A percentile compares a stretch with the other conserved stretches of the same genome.
Evolutionary conservation across 148 eudicot genomes (phyloP).

Genomic region (Silene uniflora): DNA sequence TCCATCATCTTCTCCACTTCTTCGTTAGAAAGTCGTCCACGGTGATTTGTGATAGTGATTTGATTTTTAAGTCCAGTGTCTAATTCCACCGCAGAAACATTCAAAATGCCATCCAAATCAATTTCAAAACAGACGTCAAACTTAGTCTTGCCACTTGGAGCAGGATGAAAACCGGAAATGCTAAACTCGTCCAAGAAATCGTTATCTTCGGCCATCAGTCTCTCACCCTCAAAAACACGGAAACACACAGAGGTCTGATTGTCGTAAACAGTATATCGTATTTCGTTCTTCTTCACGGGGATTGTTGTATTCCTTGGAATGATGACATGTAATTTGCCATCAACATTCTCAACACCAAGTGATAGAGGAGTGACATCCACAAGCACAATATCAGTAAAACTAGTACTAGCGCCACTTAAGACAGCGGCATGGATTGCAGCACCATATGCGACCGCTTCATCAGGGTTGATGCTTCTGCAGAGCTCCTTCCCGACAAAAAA

Average conservation of each 20-base stretch:
- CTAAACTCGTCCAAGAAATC: not conserved
- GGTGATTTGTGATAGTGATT: constrained; percentile 22
- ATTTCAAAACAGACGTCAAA: constrained; percentile 18
- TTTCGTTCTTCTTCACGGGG: not conserved
- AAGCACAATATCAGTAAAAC: not conserved
- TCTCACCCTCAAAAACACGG: constrained; percentile 22
- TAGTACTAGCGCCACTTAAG: not conserved
- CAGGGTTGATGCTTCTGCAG: constrained; percentile 3
- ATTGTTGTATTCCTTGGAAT: not conserved
- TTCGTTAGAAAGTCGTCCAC: constrained; percentile 9
- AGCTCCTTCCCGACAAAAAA: constrained; percentile 5
- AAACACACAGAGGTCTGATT: not conserved
- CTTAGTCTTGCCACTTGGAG: not conserved
- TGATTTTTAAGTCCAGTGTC: constrained; percentile 18
- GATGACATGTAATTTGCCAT: not conserved
- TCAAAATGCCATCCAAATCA: constrained; percentile 22
- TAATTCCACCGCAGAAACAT: constrained; percentile 8
- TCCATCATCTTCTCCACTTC: not conserved
- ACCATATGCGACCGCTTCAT: constrained; percentile 14
- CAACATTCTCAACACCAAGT: not conserved
- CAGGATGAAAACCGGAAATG: constrained; percentile 11
- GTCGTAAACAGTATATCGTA: not conserved
- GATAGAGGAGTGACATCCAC: constrained; percentile 15
- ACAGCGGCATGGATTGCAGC: constrained; percentile 1
- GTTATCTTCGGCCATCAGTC: constrained; percentile 6